Conservation (phyloP, 192 early-diverging fungal genomes). For the Lobosporangium transversale region DNA sequence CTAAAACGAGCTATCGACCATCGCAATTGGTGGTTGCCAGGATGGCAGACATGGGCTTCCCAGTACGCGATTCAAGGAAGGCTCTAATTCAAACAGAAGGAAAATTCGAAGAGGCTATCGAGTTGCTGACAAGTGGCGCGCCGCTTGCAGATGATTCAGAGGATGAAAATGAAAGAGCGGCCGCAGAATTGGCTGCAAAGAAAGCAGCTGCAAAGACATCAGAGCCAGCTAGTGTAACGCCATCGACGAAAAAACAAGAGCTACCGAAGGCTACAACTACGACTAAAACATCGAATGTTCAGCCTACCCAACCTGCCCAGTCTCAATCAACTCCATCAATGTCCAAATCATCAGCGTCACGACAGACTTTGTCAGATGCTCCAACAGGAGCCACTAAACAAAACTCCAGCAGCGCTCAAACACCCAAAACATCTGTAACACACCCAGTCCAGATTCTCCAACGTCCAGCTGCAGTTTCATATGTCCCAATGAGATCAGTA, state of each 20-base stretch:
- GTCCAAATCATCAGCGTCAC: neutral
- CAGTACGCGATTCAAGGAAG: slow-evolving; percentile 23
- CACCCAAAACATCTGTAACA: neutral
- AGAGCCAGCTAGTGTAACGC: neutral
- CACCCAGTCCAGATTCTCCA: slow-evolving; percentile 35
- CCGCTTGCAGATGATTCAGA: slow-evolving; percentile 45
- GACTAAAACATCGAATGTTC: neutral
- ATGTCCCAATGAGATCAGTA: slow-evolving; percentile 28
- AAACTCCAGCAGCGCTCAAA: neutral
- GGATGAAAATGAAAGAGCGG: slow-evolving; percentile 29
- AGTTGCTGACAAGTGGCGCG: slow-evolving; percentile 32
- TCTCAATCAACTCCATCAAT: neutral
- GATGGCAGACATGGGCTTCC: slow-evolving; percentile 49
- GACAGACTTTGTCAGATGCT: neutral
- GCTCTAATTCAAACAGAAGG: slow-evolving; percentile 48
- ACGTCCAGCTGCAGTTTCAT: slow-evolving; percentile 10
- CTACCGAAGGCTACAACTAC: too few relatives aligned
- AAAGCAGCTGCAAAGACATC: neutral
- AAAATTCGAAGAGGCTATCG: slow-evolving; percentile 39
- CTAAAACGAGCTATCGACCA: slow-evolving; percentile 39
- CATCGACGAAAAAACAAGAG: neutral
- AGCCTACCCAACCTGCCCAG: neutral
- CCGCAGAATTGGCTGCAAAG: slow-evolving; percentile 7
- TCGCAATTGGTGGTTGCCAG: slow-evolving; percentile 28
- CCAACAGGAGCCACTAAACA: neutral